Conservation (phyloP, 139 green algal species). For the Tetraselmis chui region DNA sequence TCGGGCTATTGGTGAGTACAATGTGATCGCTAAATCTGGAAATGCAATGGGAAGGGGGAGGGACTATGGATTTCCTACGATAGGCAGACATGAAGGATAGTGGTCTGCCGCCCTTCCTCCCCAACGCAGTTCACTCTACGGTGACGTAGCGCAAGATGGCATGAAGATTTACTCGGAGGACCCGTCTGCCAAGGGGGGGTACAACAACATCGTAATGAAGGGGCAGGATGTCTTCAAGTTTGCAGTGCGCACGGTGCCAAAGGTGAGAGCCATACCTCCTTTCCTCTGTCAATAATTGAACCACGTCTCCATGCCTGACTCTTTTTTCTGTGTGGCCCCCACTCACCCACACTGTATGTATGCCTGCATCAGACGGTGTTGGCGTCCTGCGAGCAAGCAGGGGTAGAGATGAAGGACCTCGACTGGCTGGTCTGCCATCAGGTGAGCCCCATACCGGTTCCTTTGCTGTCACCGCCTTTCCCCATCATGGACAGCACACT, state of each 20-base stretch:
- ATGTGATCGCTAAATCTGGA: too few species aligned
- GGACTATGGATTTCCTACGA: not conserved
- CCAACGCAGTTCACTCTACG: not conserved
- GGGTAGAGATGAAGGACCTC: constrained; percentile 57
- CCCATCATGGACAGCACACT: too few species aligned
- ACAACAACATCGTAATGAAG: constrained; percentile 85
- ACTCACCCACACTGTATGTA: too few species aligned
- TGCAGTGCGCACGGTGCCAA: constrained; percentile 85
- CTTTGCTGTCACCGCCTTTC: too few species aligned
- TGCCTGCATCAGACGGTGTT: not conserved
- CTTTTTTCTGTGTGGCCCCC: not conserved
- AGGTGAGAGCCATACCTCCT: too few species aligned
- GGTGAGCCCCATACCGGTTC: too few species aligned
- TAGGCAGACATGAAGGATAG: not conserved
- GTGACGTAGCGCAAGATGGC: constrained; percentile 11
- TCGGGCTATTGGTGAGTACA: constrained; percentile 27
- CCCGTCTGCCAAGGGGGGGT: constrained; percentile 40
- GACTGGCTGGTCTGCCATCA: constrained; percentile 94
- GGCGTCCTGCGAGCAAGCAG: constrained; percentile 36
- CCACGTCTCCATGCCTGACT: not conserved
- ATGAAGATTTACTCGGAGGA: constrained; percentile 17
- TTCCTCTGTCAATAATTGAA: too few species aligned
- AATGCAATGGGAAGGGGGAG: too few species aligned
- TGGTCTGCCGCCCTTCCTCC: not conserved
- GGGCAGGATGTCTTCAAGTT: constrained; percentile 98